Percentiles rank a stretch among this genome's conserved stretches.
Evolutionary conservation across 2,329 filamentous ascomycete species (phyloP).

Genomic region (Acephala macrosclerotiorum): DNA sequence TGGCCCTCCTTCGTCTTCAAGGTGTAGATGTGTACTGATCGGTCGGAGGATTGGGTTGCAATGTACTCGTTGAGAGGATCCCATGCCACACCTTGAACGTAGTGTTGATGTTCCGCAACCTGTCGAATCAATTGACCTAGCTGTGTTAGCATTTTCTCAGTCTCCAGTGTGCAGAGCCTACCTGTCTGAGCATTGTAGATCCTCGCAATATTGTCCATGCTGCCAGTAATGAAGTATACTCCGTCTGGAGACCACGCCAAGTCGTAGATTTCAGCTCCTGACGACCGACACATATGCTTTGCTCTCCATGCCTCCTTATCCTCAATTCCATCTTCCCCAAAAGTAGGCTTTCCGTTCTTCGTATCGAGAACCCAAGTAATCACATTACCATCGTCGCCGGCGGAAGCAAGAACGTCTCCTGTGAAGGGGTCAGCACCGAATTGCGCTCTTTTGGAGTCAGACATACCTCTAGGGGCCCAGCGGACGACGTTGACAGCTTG

Average conservation of each 20-base stretch:
- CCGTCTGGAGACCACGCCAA: conserved; percentile 99
- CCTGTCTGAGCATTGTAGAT: conserved; percentile 96
- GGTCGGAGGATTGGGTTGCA: conserved; percentile 96
- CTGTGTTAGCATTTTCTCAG: conserved; percentile 15
- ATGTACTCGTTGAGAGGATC: conserved; percentile 98
- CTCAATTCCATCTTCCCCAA: conserved; percentile 86
- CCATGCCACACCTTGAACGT: conserved; percentile 98
- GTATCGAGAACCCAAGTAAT: conserved; percentile 89
- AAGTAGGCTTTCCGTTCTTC: conserved; percentile 70
- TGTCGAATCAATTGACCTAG: conserved; percentile 77
- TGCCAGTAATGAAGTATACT: conserved; percentile 94
- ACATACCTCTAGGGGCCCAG: conserved; percentile 90
- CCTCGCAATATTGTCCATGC: conserved; percentile 98
- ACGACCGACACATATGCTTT: conserved; percentile 97
- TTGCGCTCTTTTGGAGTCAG: conserved; percentile 13
- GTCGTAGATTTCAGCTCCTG: conserved; percentile 96
- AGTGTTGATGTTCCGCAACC: conserved; percentile 97
- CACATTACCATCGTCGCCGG: conserved; percentile 96
- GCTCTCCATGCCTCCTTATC: conserved; percentile 97
- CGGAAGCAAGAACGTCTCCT: conserved; percentile 94
- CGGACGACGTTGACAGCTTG: conserved; percentile 98
- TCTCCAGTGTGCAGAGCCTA: conserved; percentile 51
- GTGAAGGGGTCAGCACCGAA: conserved; percentile 23
- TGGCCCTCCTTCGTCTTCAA: conserved; percentile 96
- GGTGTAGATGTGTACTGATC: conserved; percentile 97